Conservation (phyloP, 257 asterid genomes). For the Przewalskia tangutica region DNA sequence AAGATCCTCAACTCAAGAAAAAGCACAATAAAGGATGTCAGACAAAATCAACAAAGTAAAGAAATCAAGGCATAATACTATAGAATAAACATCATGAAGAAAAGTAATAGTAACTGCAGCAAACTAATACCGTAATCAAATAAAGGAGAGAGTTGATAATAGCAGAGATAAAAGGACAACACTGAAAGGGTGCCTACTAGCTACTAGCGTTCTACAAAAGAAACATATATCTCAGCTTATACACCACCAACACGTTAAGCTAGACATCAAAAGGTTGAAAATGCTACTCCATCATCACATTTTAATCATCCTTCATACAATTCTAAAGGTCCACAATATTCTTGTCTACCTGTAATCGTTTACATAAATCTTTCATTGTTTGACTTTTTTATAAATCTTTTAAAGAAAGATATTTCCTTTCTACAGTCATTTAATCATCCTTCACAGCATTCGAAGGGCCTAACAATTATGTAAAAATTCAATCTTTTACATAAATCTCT, state of each 20-base stretch:
- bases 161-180: too few species aligned
- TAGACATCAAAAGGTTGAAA: not conserved
- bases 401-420: not conserved
- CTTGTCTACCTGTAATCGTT: not conserved
- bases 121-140: too few species aligned
- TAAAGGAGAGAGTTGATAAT: too few species aligned
- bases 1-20: too few species aligned
- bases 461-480: not conserved
- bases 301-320: not conserved
- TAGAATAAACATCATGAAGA: too few species aligned
- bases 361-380: not conserved
- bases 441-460: not conserved
- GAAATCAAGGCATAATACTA: too few species aligned
- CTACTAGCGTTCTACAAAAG: not conserved
- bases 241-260: not conserved
- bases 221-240: slow-evolving; percentile 5
- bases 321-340: not conserved
- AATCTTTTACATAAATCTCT: not conserved
- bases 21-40: too few species aligned
- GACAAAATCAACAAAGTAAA: too few species aligned
- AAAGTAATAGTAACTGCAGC: too few species aligned
- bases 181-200: too few species aligned
- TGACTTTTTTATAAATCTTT: not conserved
- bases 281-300: not conserved
- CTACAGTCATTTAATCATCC: not conserved